Evolutionary conservation across 2,329 filamentous ascomycete species (phyloP), one percentile per base, ranked within the genome.

Genomic region (Gyromitra esculenta): DNA sequence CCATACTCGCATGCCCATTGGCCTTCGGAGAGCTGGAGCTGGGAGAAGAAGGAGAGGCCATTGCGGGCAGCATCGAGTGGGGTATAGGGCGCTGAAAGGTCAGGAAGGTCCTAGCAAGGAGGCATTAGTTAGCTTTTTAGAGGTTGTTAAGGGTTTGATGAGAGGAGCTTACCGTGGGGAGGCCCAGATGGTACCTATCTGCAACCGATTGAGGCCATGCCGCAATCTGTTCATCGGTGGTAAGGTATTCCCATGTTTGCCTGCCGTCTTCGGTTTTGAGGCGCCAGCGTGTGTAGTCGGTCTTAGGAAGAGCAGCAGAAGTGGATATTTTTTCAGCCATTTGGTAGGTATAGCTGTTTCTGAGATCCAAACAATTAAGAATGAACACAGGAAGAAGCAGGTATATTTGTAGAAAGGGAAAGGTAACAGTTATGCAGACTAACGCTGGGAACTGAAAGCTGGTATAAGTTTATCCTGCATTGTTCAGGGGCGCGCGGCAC

Each of bases 1-100:
- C 96, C 96, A 85, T 99, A 99, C 83, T 99, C 96, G 85, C 95
- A 98, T 4, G 88, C 96, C 96, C 96, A 99, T 82, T 97, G 93
- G 4, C 96, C 96, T 0, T 93, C 91, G 13, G 91, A 90, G 0
- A 97, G 87, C 83, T 99, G 96, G 31, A 98, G 88, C 78, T 95
- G 89, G 73, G 94, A 92, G 85, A 96, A 97, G 86, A 97, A 98
- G 2, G 88, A 86, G 69, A 98, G 87, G 48, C 91, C 94, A 85
- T 99, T 99, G 76, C 87, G 86, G 1, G 93, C 93, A 3, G 93
- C 87, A 79, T 96, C 89, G 73, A 96, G 86, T 4, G 95, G 91
- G 1, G 87, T 94, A 77, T 89, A 89, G 2, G 95, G 87, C 74
- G 87, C 85, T 25, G 91, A 89, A 0, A 97, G 89, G 3, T 89